These are phyloP conservation scores for Talaromyces atroroseus DNA, from an alignment of 2,329 filamentous ascomycete genomes.

Conservation along the genomic window DNA sequence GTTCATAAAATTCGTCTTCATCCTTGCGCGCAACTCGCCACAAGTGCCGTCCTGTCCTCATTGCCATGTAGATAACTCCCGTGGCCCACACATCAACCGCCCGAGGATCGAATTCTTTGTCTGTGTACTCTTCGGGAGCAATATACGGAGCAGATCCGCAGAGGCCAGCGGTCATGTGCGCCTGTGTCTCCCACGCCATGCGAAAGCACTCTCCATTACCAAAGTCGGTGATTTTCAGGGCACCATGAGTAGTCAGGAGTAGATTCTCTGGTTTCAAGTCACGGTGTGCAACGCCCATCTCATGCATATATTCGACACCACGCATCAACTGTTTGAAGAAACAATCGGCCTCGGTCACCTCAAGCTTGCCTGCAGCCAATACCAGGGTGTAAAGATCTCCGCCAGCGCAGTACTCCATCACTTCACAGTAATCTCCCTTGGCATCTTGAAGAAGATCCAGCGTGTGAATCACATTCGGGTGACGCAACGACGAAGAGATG, in stretches of 20 bases:
- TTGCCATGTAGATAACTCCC: conserved; percentile 99
- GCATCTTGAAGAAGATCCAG: conserved; percentile 91
- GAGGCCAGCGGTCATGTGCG: conserved; percentile 95
- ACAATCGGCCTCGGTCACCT: conserved; percentile 85
- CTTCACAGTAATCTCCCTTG: conserved; percentile 96
- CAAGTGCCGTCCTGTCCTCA: conserved; percentile 90
- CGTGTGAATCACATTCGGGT: conserved; percentile 97
- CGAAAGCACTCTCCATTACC: conserved; percentile 98
- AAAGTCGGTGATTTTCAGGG: conserved; percentile 96
- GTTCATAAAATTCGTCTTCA: conserved; percentile 94
- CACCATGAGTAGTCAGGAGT: conserved; percentile 84
- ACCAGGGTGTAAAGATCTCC: conserved; percentile 94
- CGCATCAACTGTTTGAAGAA: conserved; percentile 99
- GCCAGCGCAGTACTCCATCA: conserved; percentile 98
- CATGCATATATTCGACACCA: conserved; percentile 97
- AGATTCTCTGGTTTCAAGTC: conserved; percentile 97
- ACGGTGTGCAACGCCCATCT: conserved; percentile 97
- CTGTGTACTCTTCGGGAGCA: conserved; percentile 90
- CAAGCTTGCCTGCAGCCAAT: conserved; percentile 82
- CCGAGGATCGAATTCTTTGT: conserved; percentile 92
- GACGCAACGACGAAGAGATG: conserved; percentile 92
- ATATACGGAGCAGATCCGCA: conserved; percentile 98
- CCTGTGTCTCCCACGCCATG: conserved; percentile 98
- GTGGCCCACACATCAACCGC: conserved; percentile 99
- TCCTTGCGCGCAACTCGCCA: conserved; percentile 97